Conservation (phyloP, 106 monocot species). For the Dioscorea zingiberensis region DNA sequence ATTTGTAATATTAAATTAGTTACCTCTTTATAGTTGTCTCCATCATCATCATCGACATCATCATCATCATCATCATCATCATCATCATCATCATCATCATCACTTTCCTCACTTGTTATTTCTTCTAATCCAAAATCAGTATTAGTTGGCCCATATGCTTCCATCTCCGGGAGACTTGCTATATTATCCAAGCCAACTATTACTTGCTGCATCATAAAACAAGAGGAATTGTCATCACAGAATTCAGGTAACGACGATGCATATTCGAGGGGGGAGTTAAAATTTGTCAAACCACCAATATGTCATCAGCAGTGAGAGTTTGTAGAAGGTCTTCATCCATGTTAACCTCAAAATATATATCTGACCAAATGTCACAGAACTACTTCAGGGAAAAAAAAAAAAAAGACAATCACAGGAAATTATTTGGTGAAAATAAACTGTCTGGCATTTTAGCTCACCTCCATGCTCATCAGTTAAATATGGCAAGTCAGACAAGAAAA, state of each 20-base stretch:
- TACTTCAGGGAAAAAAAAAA: constrained; percentile 25
- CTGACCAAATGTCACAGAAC: constrained; percentile 49
- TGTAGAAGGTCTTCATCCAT: constrained; percentile 56
- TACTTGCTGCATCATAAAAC: constrained; percentile 57
- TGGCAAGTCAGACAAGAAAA: constrained; percentile 57
- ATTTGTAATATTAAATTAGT: constrained; percentile 2
- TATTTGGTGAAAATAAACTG: neutral
- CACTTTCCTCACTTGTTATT: constrained; percentile 37
- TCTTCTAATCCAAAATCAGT: constrained; percentile 56
- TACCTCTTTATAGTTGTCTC: constrained; percentile 38
- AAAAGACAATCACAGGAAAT: neutral
- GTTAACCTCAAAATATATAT: constrained; percentile 74
- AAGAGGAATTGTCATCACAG: constrained; percentile 11
- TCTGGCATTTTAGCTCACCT: constrained; percentile 28
- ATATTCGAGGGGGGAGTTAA: neutral
- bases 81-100: constrained; percentile 36
- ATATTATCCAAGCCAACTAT: constrained; percentile 73
- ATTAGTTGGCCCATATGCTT: constrained; percentile 30
- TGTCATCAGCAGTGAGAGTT: constrained; percentile 50
- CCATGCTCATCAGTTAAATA: constrained; percentile 90
- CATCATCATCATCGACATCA: too few relatives aligned
- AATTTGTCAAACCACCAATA: constrained; percentile 48
- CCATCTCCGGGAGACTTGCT: constrained; percentile 58
- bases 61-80: too few relatives aligned
- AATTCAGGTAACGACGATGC: neutral